Conservation (phyloP, 2,329 filamentous ascomycete species). For the Alternaria infectoria region DNA sequence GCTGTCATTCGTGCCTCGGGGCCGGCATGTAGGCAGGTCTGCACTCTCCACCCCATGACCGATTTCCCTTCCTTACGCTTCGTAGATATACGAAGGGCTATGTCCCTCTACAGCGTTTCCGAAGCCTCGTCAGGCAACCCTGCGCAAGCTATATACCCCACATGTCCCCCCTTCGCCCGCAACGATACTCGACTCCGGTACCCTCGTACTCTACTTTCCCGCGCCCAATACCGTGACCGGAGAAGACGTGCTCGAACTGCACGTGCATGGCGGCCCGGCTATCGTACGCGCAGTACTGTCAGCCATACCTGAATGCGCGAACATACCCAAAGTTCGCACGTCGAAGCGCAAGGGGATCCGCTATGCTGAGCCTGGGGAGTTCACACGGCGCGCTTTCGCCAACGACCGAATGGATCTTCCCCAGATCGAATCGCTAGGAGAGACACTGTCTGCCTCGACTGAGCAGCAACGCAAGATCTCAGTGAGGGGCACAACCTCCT, state of each 20-base stretch:
- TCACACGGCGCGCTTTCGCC: conserved; percentile 89
- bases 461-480: conserved; percentile 92
- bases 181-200: conserved; percentile 73
- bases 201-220: conserved; percentile 83
- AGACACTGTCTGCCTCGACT: conserved; percentile 71
- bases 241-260: conserved; percentile 89
- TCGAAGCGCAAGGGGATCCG: conserved; percentile 60
- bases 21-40: conserved; percentile 70
- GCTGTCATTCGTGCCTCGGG: conserved; percentile 90
- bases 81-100: conserved; percentile 68
- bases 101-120: conserved; percentile 63
- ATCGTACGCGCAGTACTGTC: conserved; percentile 85
- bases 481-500: conserved; percentile 75
- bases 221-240: conserved; percentile 84
- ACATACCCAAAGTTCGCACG: conserved; percentile 3
- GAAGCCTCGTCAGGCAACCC: conserved; percentile 68
- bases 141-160: conserved; percentile 76
- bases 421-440: conserved; percentile 73
- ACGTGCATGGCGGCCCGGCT: conserved; percentile 90
- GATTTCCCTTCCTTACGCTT: background rate
- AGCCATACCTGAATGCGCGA: conserved; percentile 68
- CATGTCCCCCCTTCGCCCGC: conserved; percentile 45
- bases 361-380: conserved; percentile 94
- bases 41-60: background rate
- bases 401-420: conserved; percentile 85